A percentile compares a stretch with the other conserved stretches of the same genome.
These are phyloP conservation scores for Achaetomiella virescens DNA, from an alignment of 495 filamentous ascomycete genomes.

Conservation along the genomic window DNA sequence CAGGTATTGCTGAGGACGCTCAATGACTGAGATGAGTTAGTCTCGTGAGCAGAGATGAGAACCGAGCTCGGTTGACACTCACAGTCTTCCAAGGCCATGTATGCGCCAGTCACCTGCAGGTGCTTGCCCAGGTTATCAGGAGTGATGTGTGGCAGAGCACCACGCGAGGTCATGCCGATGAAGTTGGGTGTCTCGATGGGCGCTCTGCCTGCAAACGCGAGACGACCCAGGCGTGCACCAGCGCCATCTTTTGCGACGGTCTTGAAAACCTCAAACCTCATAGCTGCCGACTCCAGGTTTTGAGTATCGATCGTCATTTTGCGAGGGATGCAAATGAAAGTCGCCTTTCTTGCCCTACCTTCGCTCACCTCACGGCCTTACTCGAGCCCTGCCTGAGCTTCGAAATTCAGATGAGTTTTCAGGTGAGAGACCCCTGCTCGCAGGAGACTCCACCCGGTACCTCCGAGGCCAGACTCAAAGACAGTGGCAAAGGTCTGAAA, in stretches of 20 bases:
- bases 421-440: not conserved
- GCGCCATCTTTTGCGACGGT: constrained; percentile 26
- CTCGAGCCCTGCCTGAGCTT: not conserved
- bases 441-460: no score
- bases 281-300: constrained; percentile 11
- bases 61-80: constrained; percentile 24
- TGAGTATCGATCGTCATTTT: constrained; percentile 19
- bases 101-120: constrained; percentile 60
- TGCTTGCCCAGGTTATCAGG: constrained; percentile 71
- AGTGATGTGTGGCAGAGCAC: constrained; percentile 76
- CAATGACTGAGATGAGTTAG: constrained; percentile 59
- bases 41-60: constrained; percentile 12
- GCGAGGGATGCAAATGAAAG: not conserved
- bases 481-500: not conserved
- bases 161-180: constrained; percentile 71
- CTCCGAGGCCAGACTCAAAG: not conserved
- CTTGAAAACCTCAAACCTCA: constrained; percentile 41
- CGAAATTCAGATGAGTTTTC: not conserved
- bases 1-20: constrained; percentile 50
- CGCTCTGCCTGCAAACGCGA: constrained; percentile 54
- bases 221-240: constrained; percentile 53
- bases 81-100: constrained; percentile 92
- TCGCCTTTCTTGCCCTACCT: not conserved
- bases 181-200: constrained; percentile 74
- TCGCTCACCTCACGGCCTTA: not conserved